Base-by-base conservation (phyloP, 2,329 filamentous ascomycete species). In the Nemania sp. region DNA sequence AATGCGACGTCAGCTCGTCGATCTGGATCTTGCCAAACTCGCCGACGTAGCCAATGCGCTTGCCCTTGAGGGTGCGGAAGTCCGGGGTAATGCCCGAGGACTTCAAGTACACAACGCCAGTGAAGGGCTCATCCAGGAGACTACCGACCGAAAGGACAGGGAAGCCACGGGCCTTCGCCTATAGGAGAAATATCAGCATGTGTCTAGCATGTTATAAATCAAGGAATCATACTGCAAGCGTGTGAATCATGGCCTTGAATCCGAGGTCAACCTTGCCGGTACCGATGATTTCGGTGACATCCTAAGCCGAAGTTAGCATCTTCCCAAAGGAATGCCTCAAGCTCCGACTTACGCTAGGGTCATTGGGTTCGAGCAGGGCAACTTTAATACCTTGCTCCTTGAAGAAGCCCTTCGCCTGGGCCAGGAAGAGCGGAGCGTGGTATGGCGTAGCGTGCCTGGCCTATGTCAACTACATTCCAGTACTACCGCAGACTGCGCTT, bases 21-120 rank as follows among this genome's bases (percentile, higher is more conserved):
- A 92, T 91, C 78, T 92, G 89, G 73, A 92, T 91, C 83, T 89
- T 92, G 76, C 90, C 90, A 65, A 92, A 92, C 73, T 92, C 90
- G 69, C 89, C 89, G 58, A 92, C 89, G 67, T 92, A 92, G 72
- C 90, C 90, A 72, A 92, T 92, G 21, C 83, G 85, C 78, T 91
- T 91, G 67, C 88, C 89, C 76, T 88, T 89, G 68, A 92, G 83
- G 42, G 87, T 88, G 72, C 81, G 83, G 78, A 92, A 92, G 78
- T 92, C 89, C 48, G 85, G 77, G 32, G 88, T 91, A 76, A 92
- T 91, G 58, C 89, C 89, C 48, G 86, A 89, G 49, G 82, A 81
- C 73, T 90, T 91, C 71, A 92, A 83, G 74, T 92, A 92, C 50
- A 92, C 86, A 53, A 92, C 87, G 15, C 90, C 89, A 0, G 90